These are phyloP conservation scores for Emergomyces africanus DNA, from an alignment of 2,329 filamentous ascomycete genomes.

Conservation along the genomic window DNA sequence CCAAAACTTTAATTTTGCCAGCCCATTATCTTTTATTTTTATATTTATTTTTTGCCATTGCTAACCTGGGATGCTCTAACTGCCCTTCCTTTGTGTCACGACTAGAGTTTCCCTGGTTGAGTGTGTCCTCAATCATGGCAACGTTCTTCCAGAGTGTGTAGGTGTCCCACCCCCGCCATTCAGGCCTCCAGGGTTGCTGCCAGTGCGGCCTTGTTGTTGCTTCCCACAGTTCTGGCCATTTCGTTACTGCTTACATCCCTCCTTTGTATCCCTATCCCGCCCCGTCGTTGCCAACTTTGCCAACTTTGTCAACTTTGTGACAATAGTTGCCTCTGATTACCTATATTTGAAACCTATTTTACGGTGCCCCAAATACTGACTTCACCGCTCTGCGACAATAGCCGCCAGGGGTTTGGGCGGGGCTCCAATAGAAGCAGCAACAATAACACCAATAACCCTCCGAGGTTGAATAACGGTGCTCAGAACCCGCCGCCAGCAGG, in stretches of 20 bases:
- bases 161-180: constrained; percentile 20
- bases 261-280: not conserved
- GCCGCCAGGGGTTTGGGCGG: constrained; percentile 38
- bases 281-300: not conserved
- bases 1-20: too few relatives aligned
- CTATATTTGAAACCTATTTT: constrained; percentile 13
- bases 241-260: constrained; percentile 1
- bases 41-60: not conserved
- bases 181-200: constrained; percentile 11
- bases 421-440: constrained; percentile 31
- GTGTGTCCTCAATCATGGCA: constrained; percentile 25
- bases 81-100: not conserved
- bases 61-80: not conserved
- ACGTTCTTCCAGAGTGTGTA: constrained; percentile 40
- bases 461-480: constrained; percentile 27
- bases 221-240: constrained; percentile 9
- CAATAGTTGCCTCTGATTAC: constrained; percentile 2
- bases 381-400: constrained; percentile 13
- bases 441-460: constrained; percentile 19
- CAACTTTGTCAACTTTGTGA: not conserved
- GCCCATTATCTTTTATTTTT: too few relatives aligned
- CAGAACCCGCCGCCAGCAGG: constrained; percentile 19
- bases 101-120: constrained; percentile 6
- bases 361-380: constrained; percentile 15
- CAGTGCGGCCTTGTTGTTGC: constrained; percentile 9